Evolutionary conservation across 164 flowering plant genomes (phyloP).

Genomic region (Tetracentron sinense): DNA sequence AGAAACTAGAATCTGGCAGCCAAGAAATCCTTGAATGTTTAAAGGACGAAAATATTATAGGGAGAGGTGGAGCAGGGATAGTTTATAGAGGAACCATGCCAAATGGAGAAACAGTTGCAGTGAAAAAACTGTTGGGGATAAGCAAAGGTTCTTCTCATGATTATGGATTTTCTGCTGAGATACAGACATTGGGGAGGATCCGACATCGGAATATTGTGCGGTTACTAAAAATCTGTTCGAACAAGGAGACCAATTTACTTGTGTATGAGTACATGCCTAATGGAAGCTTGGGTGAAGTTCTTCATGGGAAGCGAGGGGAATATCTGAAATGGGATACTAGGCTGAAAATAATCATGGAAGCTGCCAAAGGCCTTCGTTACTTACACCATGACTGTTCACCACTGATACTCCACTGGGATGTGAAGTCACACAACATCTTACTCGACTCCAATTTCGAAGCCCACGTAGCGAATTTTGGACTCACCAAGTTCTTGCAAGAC

Average conservation of each 20-base stretch:
- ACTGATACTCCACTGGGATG: constrained; percentile 64
- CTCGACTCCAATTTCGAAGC: constrained; percentile 66
- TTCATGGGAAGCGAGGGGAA: constrained; percentile 67
- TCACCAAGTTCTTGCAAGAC: constrained; percentile 68
- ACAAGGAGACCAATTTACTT: constrained; percentile 58
- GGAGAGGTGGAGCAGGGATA: constrained; percentile 80
- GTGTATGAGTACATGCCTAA: constrained; percentile 84
- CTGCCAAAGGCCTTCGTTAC: constrained; percentile 68
- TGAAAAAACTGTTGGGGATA: constrained; percentile 53
- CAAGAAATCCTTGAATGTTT: constrained; percentile 57
- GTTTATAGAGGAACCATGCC: constrained; percentile 61
- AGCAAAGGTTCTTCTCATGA: constrained; percentile 63
- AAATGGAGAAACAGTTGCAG: constrained; percentile 59
- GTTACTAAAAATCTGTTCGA: constrained; percentile 54
- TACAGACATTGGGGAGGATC: constrained; percentile 58
- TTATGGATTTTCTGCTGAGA: constrained; percentile 61
- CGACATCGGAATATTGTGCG: constrained; percentile 70
- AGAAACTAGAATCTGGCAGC: constrained; percentile 48
- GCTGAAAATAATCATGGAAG: constrained; percentile 61
- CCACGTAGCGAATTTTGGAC: constrained; percentile 78
- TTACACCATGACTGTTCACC: constrained; percentile 85
- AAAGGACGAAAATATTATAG: constrained; percentile 60
- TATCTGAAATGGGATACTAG: constrained; percentile 56
- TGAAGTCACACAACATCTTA: constrained; percentile 73
- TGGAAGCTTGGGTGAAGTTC: constrained; percentile 71